Conservation (phyloP, 148 eudicot genomes). For the Cornus suecica region DNA sequence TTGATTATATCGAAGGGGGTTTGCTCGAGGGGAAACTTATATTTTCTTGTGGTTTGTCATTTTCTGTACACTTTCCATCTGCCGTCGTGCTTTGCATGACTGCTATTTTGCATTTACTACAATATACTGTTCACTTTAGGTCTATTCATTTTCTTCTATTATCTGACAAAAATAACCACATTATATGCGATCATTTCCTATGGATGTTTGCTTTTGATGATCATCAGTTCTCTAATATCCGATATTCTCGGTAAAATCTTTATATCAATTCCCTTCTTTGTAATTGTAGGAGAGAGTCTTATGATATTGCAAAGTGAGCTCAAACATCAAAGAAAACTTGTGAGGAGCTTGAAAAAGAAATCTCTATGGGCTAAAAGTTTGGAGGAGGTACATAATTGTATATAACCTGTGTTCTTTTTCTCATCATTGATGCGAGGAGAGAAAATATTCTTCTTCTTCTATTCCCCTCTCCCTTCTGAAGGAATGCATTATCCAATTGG, state of each 20-base stretch:
- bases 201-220: constrained; percentile 11
- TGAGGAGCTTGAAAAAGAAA: constrained; percentile 77
- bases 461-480: no score
- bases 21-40: no score
- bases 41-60: not conserved
- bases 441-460: not conserved
- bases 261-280: constrained; percentile 8
- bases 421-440: constrained; percentile 5
- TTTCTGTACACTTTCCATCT: not conserved
- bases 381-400: constrained; percentile 64
- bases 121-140: not conserved
- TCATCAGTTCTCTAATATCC: constrained; percentile 8
- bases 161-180: not conserved
- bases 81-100: not conserved
- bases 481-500: not conserved
- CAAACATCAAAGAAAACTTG: constrained; percentile 80
- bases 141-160: not conserved
- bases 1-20: not conserved
- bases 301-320: constrained; percentile 74
- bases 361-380: constrained; percentile 87
- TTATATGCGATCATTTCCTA: not conserved
- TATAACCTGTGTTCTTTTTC: not conserved
- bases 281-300: constrained; percentile 65
- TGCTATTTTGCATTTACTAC: not conserved
- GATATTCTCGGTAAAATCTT: not conserved